Evolutionary conservation across 1,139 yeast species (phyloP), one percentile per base, ranked within the genome.

Genomic region (Candida tropicalis): DNA sequence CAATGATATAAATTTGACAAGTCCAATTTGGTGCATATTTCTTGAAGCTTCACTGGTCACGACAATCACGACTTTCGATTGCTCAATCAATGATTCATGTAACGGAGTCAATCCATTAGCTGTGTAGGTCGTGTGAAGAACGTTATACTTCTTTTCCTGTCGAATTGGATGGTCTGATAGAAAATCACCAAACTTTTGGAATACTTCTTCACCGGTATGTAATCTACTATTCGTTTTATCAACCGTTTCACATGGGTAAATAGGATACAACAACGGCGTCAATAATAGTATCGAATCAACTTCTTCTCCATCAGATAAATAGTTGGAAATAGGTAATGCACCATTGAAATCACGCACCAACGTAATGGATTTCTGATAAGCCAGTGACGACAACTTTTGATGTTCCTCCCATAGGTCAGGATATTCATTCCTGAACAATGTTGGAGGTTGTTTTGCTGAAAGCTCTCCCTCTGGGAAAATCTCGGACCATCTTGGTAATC

Each of bases 11-110:
- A 78, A 80, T 53, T 81, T 81, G 32, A 82, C 81, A 34, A 82
- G 74, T 2, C 84, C 83, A n/a, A 80, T 75, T 57, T 82, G 87
- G 56, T 80, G 81, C 79, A 81, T 77, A 57, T 82, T 81, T 50
- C 85, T 65, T 24, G 79, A 66, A 6, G 86, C 85, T 54, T 82
- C 87, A 3, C 85, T 79, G 5, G 86, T 80, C 34, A 82, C 65
- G 5, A 82, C 74, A 35, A 82, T 75, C 8, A 82, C 81, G 2
- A 79, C 77, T 45, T 78, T 77, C 8, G 84, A 70, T 39, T 73
- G 68, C 43, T 78, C 81, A 35, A 82, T 77, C 41, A 81, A 64
- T 26, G 72, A 64, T 53, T 82, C 87, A 53, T 82, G 87, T 39
- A 79, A 61, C 10, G 74, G 66, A 11, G 84, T 79, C 31, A 82